Conservation (phyloP, 73 alveolate genomes). For the Stentor roeselii region DNA sequence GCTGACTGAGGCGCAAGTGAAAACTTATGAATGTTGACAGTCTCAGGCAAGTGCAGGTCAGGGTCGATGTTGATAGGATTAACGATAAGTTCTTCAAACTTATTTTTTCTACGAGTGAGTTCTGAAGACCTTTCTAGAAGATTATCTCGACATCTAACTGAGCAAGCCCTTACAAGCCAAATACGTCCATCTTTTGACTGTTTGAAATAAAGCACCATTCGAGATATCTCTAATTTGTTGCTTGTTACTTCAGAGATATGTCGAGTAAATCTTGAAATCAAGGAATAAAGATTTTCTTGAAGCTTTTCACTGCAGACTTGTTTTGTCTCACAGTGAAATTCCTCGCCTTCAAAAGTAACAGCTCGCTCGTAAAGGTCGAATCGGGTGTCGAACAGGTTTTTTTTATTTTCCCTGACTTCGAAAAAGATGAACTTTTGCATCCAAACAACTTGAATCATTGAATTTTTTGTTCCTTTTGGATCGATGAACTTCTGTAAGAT, state of each 20-base stretch:
- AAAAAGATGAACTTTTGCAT: conserved; percentile 82
- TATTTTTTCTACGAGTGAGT: no score
- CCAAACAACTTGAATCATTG: conserved; percentile 76
- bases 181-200: conserved; percentile 67
- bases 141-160: conserved; percentile 45
- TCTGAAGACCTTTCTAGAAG: no score
- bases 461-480: conserved; percentile 77
- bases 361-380: conserved; percentile 26
- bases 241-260: conserved; percentile 80
- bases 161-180: conserved; percentile 80
- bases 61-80: neutral
- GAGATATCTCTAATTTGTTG: conserved; percentile 62
- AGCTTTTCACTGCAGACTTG: conserved; percentile 73
- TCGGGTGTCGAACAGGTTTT: neutral
- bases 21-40: conserved; percentile 2
- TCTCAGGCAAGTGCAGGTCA: neutral
- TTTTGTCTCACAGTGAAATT: conserved; percentile 63
- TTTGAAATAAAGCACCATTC: conserved; percentile 87
- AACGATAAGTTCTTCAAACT: neutral
- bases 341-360: conserved; percentile 90
- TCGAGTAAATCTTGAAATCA: conserved; percentile 69
- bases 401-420: conserved; percentile 69
- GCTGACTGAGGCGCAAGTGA: conserved; percentile 6
- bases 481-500: conserved; percentile 82
- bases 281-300: conserved; percentile 65